Evolutionary conservation across 2,329 filamentous ascomycete genomes (phyloP), one percentile per base, ranked within the genome.

Genomic region (Xylariaceae sp.): DNA sequence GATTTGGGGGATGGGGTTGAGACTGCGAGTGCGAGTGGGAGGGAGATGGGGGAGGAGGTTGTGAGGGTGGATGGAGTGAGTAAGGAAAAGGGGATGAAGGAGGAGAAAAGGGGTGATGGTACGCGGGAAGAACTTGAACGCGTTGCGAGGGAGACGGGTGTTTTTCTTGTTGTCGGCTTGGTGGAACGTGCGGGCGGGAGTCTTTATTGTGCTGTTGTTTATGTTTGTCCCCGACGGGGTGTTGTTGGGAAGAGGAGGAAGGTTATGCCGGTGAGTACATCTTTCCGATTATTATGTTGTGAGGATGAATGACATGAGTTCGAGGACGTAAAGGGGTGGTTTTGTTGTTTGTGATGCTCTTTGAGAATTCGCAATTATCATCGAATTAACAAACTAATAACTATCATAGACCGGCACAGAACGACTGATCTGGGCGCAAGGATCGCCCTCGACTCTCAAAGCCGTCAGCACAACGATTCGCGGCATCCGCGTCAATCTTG

Each of bases 371-470:
- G 37, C 37, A 10, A 3, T 41, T 13, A 41, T 41, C 2, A 41
- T 41, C 4, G 37, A 41, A 30, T 30, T 30, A 5, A 30, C 23
- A 10, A 49, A 52, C 62, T 64, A 51, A 64, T 56, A 49, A 44
- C 23, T 7, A 11, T 13, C 44, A 51, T 39, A 66, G 64, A 66
- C 64, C 13, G 64, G 60, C 1, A 83, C 83, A 0, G 92, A 97
- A 70, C 84, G 92, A 45, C 78, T 96, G 54, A 84, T 96, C 60
- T 97, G 92, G 92, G 91, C 89, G 0, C 90, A 96, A 72, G 92
- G 92, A 47, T 88, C 86, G 2, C 85, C 92, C 0, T 83, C 84
- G 0, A 94, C 90, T 2, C 81, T 97, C 34, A 84, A 85, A 63
- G 92, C 92, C 2, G 85, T 96, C 1, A 88, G 85, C 30, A 92